Evolutionary conservation across 352 stramenopile genomes (phyloP).

Genomic region (Phytophthora capsici): DNA sequence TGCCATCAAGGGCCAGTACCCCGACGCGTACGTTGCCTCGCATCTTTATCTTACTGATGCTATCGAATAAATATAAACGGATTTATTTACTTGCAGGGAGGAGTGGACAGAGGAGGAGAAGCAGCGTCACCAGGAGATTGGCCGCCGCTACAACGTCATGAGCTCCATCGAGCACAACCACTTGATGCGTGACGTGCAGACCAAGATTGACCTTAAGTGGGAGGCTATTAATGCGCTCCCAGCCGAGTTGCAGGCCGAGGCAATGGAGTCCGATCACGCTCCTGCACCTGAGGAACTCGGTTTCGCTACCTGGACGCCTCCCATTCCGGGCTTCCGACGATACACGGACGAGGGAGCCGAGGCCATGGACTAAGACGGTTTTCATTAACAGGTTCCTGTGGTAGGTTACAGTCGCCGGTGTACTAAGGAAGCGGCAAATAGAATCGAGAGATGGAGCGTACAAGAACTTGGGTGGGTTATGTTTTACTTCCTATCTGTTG

Average conservation of each 20-base stretch:
- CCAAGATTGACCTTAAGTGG: constrained; percentile 93
- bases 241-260: constrained; percentile 78
- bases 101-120: constrained; percentile 85
- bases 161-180: constrained; percentile 87
- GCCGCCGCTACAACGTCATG: constrained; percentile 82
- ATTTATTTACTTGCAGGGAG: constrained; percentile 42
- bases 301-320: constrained; percentile 88
- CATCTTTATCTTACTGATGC: neutral
- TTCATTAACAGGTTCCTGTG: constrained; percentile 2
- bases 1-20: constrained; percentile 79
- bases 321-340: constrained; percentile 87
- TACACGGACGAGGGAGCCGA: constrained; percentile 70
- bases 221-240: constrained; percentile 90
- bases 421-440: constrained; percentile 31
- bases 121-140: constrained; percentile 80
- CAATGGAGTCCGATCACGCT: constrained; percentile 71
- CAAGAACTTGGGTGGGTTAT: constrained; percentile 19
- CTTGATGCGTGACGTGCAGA: constrained; percentile 89
- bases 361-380: constrained; percentile 21
- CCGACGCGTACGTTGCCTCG: constrained; percentile 59
- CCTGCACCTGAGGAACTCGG: constrained; percentile 67
- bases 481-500: constrained; percentile 16
- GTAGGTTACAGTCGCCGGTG: constrained; percentile 24
- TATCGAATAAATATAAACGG: neutral
- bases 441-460: constrained; percentile 26